These are phyloP conservation scores for Rhizoclosmatium sp. DNA, from an alignment of 192 early-diverging fungal genomes.

Conservation along the genomic window DNA sequence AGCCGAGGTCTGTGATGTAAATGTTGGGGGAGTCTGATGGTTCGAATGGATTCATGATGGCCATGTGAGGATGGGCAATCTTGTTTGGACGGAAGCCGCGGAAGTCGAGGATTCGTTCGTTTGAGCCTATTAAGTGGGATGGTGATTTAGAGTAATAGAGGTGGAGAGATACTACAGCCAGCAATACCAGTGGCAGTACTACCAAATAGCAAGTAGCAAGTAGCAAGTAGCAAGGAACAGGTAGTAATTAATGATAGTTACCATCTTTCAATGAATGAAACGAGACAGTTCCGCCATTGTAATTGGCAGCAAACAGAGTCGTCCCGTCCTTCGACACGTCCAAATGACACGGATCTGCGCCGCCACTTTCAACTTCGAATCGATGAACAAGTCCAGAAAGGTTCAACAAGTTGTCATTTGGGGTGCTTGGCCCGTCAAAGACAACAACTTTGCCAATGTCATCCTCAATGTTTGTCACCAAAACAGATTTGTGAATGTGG, in stretches of 20 bases:
- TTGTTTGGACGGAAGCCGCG: neutral
- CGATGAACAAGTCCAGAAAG: neutral
- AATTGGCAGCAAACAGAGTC: conserved; percentile 12
- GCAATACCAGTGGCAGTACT: neutral
- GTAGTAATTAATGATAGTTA: neutral
- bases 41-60: conserved; percentile 15
- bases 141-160: neutral
- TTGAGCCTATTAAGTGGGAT: neutral
- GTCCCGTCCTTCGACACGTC: neutral
- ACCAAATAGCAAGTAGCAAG: neutral
- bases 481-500: neutral
- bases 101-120: neutral
- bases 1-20: conserved; percentile 12
- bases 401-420: neutral
- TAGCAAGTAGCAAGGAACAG: neutral
- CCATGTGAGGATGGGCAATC: conserved; percentile 14
- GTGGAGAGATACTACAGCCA: neutral
- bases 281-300: conserved; percentile 9
- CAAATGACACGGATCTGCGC: conserved; percentile 21
- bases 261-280: neutral
- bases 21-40: neutral
- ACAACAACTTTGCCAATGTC: neutral
- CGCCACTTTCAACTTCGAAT: neutral
- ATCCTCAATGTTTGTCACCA: neutral
- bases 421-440: neutral